These are phyloP conservation scores for Leccinum holopus DNA, from an alignment of 1,284 basidiomycete species.

Conservation along the genomic window DNA sequence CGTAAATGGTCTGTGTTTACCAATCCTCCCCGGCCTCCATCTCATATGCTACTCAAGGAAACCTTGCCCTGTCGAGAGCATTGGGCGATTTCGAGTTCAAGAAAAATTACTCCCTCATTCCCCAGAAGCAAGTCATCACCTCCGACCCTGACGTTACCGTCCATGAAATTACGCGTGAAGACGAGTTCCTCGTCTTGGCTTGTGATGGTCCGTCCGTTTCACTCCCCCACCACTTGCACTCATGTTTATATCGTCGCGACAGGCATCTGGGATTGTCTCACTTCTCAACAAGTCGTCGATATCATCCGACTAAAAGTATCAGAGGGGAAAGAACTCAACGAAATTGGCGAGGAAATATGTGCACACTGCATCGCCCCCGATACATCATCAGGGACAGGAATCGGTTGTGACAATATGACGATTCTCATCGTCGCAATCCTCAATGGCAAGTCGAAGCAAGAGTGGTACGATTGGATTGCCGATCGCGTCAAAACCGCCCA, in stretches of 20 bases:
- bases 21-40: background rate
- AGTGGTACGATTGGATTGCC: constrained; percentile 93
- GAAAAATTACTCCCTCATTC: constrained; percentile 78
- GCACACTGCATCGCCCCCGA: constrained; percentile 95
- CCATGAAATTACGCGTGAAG: constrained; percentile 82
- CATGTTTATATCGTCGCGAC: constrained; percentile 13
- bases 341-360: constrained; percentile 90
- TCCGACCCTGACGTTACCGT: constrained; percentile 89
- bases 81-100: constrained; percentile 99
- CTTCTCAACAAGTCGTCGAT: constrained; percentile 92
- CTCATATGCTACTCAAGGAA: constrained; percentile 55
- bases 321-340: constrained; percentile 74
- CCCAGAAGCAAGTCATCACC: constrained; percentile 95
- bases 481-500: constrained; percentile 77
- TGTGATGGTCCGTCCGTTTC: constrained; percentile 80
- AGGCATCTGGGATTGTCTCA: constrained; percentile 99
- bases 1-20: constrained; percentile 77
- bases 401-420: constrained; percentile 99
- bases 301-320: constrained; percentile 84
- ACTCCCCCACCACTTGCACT: background rate
- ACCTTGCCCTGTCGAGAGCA: constrained; percentile 93
- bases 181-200: constrained; percentile 95
- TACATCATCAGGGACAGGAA: constrained; percentile 85
- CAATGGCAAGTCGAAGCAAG: constrained; percentile 81
- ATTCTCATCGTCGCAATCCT: constrained; percentile 89